Evolutionary conservation across 2,329 filamentous ascomycete species (phyloP).

Genomic region (Dryadomyces sulphureus): DNA sequence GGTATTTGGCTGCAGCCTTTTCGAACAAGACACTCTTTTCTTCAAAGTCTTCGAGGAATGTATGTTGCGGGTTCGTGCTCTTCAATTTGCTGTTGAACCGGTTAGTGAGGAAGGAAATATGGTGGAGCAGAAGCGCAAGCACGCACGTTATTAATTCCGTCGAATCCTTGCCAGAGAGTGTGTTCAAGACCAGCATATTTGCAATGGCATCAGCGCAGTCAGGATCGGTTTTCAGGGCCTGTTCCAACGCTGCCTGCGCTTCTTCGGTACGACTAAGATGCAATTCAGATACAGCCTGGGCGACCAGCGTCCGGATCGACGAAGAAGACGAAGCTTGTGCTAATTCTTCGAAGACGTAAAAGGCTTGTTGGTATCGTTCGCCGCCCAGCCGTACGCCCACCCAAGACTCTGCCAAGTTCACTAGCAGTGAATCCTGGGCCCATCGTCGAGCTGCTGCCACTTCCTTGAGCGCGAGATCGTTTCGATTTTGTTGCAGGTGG

Average conservation of each 20-base stretch:
- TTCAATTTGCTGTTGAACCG: constrained; percentile 32
- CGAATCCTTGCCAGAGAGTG: constrained; percentile 59
- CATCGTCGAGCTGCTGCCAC: constrained; percentile 75
- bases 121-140: constrained; percentile 15
- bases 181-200: constrained; percentile 67
- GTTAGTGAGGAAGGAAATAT: neutral
- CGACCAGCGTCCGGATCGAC: constrained; percentile 60
- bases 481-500: constrained; percentile 79
- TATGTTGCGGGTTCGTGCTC: constrained; percentile 50
- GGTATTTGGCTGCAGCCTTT: constrained; percentile 73
- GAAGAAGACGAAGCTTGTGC: constrained; percentile 74
- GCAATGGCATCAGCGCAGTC: constrained; percentile 62
- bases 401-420: constrained; percentile 94
- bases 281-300: constrained; percentile 81
- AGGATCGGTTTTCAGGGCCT: constrained; percentile 62
- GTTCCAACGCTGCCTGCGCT: constrained; percentile 70
- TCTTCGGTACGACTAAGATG: constrained; percentile 82
- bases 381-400: constrained; percentile 80
- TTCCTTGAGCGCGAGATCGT: constrained; percentile 82
- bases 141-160: constrained; percentile 47
- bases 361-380: constrained; percentile 90
- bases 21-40: constrained; percentile 86
- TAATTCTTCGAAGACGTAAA: constrained; percentile 95
- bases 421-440: constrained; percentile 86
- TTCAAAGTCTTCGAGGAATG: constrained; percentile 56